Evolutionary conservation across 345 rosid genomes (phyloP), one percentile per base, ranked within the genome.

Genomic region (Gossypium raimondii): DNA sequence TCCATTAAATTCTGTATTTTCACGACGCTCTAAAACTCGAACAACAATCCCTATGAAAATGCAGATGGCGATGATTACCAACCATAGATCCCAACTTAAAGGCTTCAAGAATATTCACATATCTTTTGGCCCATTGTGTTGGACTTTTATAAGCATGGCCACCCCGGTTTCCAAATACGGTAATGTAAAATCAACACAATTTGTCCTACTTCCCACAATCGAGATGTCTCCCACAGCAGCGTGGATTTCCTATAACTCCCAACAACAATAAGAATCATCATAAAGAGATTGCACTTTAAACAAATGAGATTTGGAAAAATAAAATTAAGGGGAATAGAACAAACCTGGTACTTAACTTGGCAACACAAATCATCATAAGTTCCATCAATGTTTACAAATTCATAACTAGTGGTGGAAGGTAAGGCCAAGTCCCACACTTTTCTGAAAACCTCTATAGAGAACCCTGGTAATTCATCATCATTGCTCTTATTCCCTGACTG

Each of bases 61-160:
- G 66, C 74, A 74, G n/a, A 76, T 67, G 20, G 9, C 4, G n/a
- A 80, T 29, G 10, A 53, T 73, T 1, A 81, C 50, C 55, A 84
- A 50, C 91, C 91, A 86, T 2, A 87, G 82, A 14, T 78, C 73
- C 80, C 75, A 50, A 1, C 77, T 78, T 72, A 86, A 72, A 5
- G 91, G 91, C 68, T 80, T 78, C 78, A 82, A 22, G 75, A 87
- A 87, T 58, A 79, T 65, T 87, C 87, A 82, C 11, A 85, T 78
- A 29, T 70, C 71, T 8, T 41, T 65, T 3, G 2, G 16, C 0
- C 72, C 52, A 0, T 53, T 67, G 2, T 59, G 64, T 18, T 60
- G 60, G n/a, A 67, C 52, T 1, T 83, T 80, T 17, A 85, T 82
- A 11, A 85, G 65, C 84, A 85, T 85, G 8, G 67, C 20, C 41